Evolutionary conservation across 768 basidiomycete species (phyloP).

Genomic region (Collybia mongolica): DNA sequence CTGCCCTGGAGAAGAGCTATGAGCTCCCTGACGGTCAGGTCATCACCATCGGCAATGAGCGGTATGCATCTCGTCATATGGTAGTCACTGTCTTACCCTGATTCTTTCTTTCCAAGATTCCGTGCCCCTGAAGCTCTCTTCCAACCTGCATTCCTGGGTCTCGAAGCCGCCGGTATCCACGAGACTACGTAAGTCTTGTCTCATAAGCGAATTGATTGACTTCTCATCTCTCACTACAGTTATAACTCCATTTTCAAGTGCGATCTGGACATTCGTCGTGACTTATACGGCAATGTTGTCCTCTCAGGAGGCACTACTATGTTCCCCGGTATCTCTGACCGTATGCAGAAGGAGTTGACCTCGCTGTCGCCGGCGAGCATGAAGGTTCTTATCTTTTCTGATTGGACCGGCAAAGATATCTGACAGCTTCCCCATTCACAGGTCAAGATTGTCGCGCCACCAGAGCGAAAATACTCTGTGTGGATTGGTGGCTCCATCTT

Average conservation of each 20-base stretch:
- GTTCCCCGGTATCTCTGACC: constrained; percentile 96
- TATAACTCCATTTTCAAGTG: constrained; percentile 86
- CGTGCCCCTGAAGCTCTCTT: constrained; percentile 93
- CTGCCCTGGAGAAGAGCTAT: constrained; percentile 89
- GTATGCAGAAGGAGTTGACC: constrained; percentile 94
- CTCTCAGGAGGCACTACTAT: constrained; percentile 91
- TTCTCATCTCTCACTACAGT: constrained; percentile 37
- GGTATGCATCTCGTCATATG: constrained; percentile 57
- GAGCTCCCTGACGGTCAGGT: constrained; percentile 93
- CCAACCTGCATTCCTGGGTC: constrained; percentile 88
- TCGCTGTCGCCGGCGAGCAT: constrained; percentile 82
- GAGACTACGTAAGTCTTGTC: constrained; percentile 66
- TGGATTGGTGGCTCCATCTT: constrained; percentile 91
- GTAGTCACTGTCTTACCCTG: constrained; percentile 42
- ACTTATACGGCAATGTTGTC: constrained; percentile 79
- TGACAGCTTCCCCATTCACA: constrained; percentile 15
- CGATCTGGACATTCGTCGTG: constrained; percentile 84
- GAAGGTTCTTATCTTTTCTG: constrained; percentile 52
- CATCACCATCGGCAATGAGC: constrained; percentile 92
- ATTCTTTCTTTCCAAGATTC: constrained; percentile 64
- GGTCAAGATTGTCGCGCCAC: constrained; percentile 92
- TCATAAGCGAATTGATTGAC: constrained; percentile 4
- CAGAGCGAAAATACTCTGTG: constrained; percentile 93
- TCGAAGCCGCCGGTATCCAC: constrained; percentile 90
- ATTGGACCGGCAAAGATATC: not conserved